Conservation (phyloP, 139 green algal species). For the Microglena sp. region DNA sequence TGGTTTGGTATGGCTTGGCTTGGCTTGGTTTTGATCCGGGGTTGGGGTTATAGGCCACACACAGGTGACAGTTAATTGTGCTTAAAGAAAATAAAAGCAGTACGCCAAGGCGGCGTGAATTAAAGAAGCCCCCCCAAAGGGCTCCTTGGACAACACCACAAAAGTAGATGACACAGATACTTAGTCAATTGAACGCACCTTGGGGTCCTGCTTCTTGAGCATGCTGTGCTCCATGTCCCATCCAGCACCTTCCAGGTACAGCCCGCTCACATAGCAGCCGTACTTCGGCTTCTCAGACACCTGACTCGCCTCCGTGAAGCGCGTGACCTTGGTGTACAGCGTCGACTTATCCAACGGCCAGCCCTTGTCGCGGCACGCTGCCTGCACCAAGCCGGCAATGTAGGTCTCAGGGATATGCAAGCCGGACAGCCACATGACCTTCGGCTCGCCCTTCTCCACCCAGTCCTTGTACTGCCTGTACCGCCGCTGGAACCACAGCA, state of each 20-base stretch:
- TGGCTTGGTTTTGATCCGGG: too few species aligned
- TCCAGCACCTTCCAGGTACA: constrained; percentile 75
- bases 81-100: too few species aligned
- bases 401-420: constrained; percentile 82
- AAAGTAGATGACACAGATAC: too few species aligned
- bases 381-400: constrained; percentile 75
- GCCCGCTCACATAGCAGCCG: constrained; percentile 67
- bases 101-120: too few species aligned
- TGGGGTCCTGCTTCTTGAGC: constrained; percentile 57
- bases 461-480: constrained; percentile 63
- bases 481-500: constrained; percentile 66
- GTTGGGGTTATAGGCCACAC: too few species aligned
- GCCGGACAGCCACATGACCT: constrained; percentile 75
- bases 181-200: too few species aligned
- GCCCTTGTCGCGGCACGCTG: constrained; percentile 66
- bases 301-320: constrained; percentile 24
- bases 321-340: constrained; percentile 70
- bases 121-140: too few species aligned
- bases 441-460: constrained; percentile 64
- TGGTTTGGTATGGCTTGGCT: too few species aligned
- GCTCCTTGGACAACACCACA: too few species aligned
- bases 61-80: too few species aligned
- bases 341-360: constrained; percentile 75
- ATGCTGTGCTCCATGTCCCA: constrained; percentile 54
- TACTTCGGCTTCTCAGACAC: constrained; percentile 43